phyloP scores from a whole-genome alignment of 306 rosid genomes.

The Arachis hypogaea region DNA sequence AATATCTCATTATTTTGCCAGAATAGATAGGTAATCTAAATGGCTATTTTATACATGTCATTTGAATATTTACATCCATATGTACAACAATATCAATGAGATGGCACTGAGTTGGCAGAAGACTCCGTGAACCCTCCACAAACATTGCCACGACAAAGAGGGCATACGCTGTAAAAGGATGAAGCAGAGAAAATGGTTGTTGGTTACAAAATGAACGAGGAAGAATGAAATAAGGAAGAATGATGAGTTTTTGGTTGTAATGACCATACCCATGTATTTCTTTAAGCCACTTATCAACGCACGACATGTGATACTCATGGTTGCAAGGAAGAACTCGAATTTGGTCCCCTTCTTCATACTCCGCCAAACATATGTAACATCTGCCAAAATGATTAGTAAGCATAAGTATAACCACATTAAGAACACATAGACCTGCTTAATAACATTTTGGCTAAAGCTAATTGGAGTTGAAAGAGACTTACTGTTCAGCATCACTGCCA shows the following conservation, averaged over 20 bases:
- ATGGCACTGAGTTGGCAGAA: conserved; percentile 53
- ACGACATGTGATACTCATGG: conserved; percentile 88
- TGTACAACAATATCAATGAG: conserved; percentile 57
- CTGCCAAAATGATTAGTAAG: conserved; percentile 42
- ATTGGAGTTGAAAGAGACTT: conserved; percentile 41
- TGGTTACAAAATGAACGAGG: conserved; percentile 6
- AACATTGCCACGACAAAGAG: conserved; percentile 95
- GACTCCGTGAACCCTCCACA: conserved; percentile 63
- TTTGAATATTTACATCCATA: conserved; percentile 52
- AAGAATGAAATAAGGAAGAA: conserved; percentile 11
- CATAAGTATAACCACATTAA: conserved; percentile 5
- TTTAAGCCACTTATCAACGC: conserved; percentile 97
- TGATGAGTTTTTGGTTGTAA: not conserved
- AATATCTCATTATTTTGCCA: conserved; percentile 17
- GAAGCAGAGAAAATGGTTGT: conserved; percentile 3
- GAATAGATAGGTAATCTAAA: not conserved
- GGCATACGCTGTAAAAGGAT: conserved; percentile 73
- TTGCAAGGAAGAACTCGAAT: conserved; percentile 93
- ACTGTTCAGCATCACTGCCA: conserved; percentile 71
- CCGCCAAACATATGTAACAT: conserved; percentile 95
- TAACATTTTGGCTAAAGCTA: not conserved
- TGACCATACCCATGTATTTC: conserved; percentile 88
- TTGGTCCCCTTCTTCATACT: conserved; percentile 93
- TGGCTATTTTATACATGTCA: conserved; percentile 27
- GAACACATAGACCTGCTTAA: not conserved